Base-by-base conservation (phyloP, 2,329 filamentous ascomycete genomes). In the Pleoardoris graminearum region DNA sequence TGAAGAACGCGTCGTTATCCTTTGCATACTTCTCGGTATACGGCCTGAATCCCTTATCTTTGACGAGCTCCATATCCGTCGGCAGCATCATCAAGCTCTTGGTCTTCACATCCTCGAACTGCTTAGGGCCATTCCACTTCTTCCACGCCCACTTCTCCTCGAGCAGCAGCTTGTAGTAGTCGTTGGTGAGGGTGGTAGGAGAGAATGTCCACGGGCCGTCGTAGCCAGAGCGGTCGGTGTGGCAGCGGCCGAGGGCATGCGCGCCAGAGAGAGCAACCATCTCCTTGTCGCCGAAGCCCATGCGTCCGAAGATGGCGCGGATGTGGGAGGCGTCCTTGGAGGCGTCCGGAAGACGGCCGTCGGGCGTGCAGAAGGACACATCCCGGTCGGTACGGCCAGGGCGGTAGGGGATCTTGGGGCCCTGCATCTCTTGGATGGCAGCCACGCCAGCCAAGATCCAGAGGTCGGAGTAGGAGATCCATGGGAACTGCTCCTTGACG, bases 11-110 rank as follows among this genome's bases (percentile, higher is more conserved):
- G 51, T 91, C 89, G 75, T 90, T 90, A 77, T 96, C 90, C 81
- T 90, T 90, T 68, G 93, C 92, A 73, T 97, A 97, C 74, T 87
- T 85, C 76, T 96, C 86, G 25, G 93, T 90, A 68, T 84, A 86
- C 69, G 84, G 79, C 77, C 83, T 85, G 82, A 97, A 95, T 62
- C 80, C 81, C 83, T 93, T 93, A 79, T 97, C 93, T 79, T 92
- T 84, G 69, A 96, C 78, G 51, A 97, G 81, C 51, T 88, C 88
- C 77, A 95, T 86, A 71, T 99, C 93, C 60, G 91, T 89, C 48
- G 94, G 94, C 75, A 99, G 80, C 93, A 99, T 97, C 94, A 99
- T 97, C 66, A 97, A 79, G 36, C 82, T 82, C 84, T 96, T 92
- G 68, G 87, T 90, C 70, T 81, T 84, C 79, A 89, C 89, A 78